These are phyloP conservation scores for Tetrahymena borealis DNA, from an alignment of 73 alveolate species.

Conservation along the genomic window DNA sequence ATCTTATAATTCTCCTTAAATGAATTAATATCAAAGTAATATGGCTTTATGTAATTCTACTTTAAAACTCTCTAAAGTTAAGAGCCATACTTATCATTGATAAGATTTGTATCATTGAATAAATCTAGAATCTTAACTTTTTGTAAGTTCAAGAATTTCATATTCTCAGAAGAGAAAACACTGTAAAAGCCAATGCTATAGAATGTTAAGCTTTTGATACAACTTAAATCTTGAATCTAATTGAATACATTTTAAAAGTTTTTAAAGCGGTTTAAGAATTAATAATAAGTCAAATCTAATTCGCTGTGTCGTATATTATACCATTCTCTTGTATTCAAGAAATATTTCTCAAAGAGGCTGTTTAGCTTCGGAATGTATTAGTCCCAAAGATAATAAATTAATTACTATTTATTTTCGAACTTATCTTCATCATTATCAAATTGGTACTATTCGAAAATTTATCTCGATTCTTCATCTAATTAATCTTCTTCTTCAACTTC, in stretches of 20 bases:
- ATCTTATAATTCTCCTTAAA: background rate
- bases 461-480: background rate
- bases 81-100: background rate
- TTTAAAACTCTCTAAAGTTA: background rate
- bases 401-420: background rate
- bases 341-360: background rate
- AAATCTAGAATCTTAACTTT: background rate
- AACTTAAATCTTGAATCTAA: background rate
- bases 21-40: background rate
- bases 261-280: background rate
- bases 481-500: background rate
- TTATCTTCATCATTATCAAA: background rate
- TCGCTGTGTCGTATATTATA: background rate
- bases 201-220: background rate
- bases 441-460: background rate
- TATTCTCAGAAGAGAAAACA: background rate
- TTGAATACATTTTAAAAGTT: background rate
- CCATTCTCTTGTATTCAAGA: background rate
- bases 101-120: background rate
- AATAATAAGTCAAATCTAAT: background rate
- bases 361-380: background rate
- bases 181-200: background rate
- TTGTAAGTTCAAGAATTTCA: background rate
- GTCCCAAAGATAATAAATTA: background rate
- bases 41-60: background rate